Conservation (phyloP, 345 rosid species). For the Eucalyptus cloeziana region DNA sequence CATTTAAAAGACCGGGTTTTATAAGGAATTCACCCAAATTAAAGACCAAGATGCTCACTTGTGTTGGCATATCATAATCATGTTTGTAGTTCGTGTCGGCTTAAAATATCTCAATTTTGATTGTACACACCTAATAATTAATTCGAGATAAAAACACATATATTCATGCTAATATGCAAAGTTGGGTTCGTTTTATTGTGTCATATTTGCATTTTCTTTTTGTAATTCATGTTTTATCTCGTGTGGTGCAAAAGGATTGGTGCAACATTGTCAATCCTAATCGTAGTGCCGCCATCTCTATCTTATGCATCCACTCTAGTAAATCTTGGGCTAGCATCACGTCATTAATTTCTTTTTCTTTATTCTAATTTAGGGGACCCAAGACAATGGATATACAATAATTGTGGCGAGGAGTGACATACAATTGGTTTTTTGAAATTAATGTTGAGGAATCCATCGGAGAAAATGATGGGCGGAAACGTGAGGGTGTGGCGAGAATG, state of each 20-base stretch:
- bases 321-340: background rate
- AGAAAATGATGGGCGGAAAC: background rate
- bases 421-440: background rate
- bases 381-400: background rate
- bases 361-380: background rate
- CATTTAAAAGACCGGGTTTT: background rate
- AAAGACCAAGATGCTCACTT: background rate
- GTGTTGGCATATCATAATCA: background rate
- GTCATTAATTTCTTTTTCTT: background rate
- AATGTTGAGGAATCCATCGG: background rate
- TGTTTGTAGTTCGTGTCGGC: background rate
- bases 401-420: background rate
- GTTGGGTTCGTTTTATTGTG: background rate
- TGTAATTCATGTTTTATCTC: background rate
- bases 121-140: background rate
- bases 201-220: background rate
- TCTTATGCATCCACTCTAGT: background rate
- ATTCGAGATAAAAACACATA: background rate
- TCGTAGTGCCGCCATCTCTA: background rate
- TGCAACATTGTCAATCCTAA: background rate
- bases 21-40: background rate
- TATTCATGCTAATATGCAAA: background rate
- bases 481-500: background rate
- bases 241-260: background rate
- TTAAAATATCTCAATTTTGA: background rate